Base-by-base conservation (phyloP, 2,329 filamentous ascomycete species). In the Aspergillus sp. region DNA sequence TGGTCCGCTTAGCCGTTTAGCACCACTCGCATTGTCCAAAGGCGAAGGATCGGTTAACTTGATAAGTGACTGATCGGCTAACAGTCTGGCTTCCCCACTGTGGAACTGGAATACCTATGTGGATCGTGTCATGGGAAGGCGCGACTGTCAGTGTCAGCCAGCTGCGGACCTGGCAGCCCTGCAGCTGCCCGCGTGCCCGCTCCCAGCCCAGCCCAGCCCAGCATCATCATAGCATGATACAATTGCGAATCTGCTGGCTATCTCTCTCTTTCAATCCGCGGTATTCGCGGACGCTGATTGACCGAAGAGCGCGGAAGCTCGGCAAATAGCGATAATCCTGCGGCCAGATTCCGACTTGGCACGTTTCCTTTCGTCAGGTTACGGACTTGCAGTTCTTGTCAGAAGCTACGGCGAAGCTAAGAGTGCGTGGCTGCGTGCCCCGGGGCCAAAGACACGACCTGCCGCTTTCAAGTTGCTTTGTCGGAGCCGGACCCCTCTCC, bases 1-100 rank as follows among this genome's bases (percentile, higher is more conserved):
- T 45, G n/a, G 15, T 2, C 41, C 51, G 19, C 46, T 54, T 47
- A 54, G 43, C 51, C 51, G 33, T 25, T 46, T 35, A 46, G 27
- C 33, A 14, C 19, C 19, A 39, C 6, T 50, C 6, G 33, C 27
- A 9, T 25, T 40, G 31, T 23, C 19, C 19, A 23, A 39, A 31
- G 21, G 6, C 19, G 19, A 46, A 25, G 51, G 51, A 40, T 47
- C 51, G 51, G 40, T 54, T 54, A 54, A 54, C 51, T 47, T 54
- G 51, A 54, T 46, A 54, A 53, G 51, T 47, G 41, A 53, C 41
- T 54, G 51, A 54, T 54, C 51, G 51, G 51, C 51, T 43, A 54
- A 47, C 51, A 39, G 41, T 47, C 51, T 33, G 41, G 31, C 31
- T 19, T 47, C 41, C 41, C 41, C 51, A 46, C 51, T 46, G 51